Percentiles rank a stretch among this genome's conserved stretches.
Conservation (phyloP, 1,284 basidiomycete genomes). For the Ustilago curta region DNA sequence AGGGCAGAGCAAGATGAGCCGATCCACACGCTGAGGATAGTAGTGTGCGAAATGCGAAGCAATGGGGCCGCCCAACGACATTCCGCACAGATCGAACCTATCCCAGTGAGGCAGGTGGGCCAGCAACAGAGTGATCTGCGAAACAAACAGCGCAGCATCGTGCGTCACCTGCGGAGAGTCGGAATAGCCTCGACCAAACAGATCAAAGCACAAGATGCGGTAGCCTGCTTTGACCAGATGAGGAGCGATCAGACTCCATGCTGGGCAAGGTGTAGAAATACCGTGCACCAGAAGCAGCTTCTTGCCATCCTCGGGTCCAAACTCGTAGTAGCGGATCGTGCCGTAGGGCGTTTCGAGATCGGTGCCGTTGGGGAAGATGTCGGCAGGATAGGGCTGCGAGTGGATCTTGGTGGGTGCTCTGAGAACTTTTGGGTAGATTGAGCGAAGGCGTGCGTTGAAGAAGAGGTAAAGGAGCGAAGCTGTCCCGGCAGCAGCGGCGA, state of each 20-base stretch:
- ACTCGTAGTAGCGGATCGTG: slow-evolving; percentile 53
- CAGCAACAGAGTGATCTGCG: slow-evolving; percentile 47
- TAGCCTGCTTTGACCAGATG: slow-evolving; percentile 48
- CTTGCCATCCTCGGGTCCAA: slow-evolving; percentile 55
- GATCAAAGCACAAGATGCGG: slow-evolving; percentile 47
- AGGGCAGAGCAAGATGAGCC: slow-evolving; percentile 45
- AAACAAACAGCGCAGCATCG: slow-evolving; percentile 44
- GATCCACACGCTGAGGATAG: slow-evolving; percentile 40
- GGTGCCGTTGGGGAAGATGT: slow-evolving; percentile 37
- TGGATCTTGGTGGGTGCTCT: slow-evolving; percentile 41
- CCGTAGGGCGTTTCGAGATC: slow-evolving; percentile 48
- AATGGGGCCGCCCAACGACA: slow-evolving; percentile 50
- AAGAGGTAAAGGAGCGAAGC: slow-evolving; percentile 39
- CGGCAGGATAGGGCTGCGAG: slow-evolving; percentile 38
- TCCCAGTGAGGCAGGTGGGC: slow-evolving; percentile 47
- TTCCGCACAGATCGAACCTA: slow-evolving; percentile 48
- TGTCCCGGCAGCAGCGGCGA: slow-evolving; percentile 38
- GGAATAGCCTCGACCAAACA: slow-evolving; percentile 52
- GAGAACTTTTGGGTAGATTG: slow-evolving; percentile 46
- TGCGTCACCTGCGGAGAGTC: slow-evolving; percentile 46
- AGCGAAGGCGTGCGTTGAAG: slow-evolving; percentile 24
- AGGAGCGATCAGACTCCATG: slow-evolving; percentile 33
- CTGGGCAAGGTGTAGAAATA: slow-evolving; percentile 50
- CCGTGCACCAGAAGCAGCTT: slow-evolving; percentile 66
- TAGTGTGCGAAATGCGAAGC: slow-evolving; percentile 49